These are phyloP conservation scores for Backusella tarrabulga DNA, from an alignment of 192 early-diverging fungal genomes.

Conservation along the genomic window DNA sequence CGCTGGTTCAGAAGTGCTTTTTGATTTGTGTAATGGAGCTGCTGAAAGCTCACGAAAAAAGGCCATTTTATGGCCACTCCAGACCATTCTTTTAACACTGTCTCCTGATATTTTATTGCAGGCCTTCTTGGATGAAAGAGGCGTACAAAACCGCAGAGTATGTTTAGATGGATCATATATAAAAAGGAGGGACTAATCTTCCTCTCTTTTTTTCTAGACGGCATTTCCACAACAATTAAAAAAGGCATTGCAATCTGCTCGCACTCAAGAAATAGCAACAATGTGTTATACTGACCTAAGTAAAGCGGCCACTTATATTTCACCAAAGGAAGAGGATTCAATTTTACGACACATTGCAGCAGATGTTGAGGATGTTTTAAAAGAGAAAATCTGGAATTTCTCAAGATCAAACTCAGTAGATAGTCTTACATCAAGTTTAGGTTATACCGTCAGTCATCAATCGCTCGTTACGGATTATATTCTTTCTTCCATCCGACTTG, in stretches of 20 bases:
- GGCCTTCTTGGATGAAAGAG: slow-evolving; percentile 51
- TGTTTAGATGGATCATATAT: background rate
- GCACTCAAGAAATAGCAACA: slow-evolving; percentile 58
- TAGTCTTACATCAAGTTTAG: slow-evolving; percentile 7
- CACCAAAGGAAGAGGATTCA: slow-evolving; percentile 52
- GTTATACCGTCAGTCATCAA: slow-evolving; percentile 68
- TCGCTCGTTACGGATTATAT: slow-evolving; percentile 67
- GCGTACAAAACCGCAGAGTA: slow-evolving; percentile 27
- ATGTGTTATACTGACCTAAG: slow-evolving; percentile 72
- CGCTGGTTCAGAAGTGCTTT: slow-evolving; percentile 69
- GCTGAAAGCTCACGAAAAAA: slow-evolving; percentile 56
- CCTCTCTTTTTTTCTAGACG: background rate
- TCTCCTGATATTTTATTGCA: slow-evolving; percentile 77
- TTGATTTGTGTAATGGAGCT: slow-evolving; percentile 64
- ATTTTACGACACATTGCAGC: slow-evolving; percentile 59
- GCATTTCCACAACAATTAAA: slow-evolving; percentile 29
- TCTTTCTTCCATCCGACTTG: slow-evolving; percentile 64
- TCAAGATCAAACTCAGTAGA: background rate
- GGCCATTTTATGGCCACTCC: slow-evolving; percentile 80
- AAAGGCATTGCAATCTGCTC: slow-evolving; percentile 48
- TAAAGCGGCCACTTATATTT: slow-evolving; percentile 66
- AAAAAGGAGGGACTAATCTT: background rate
- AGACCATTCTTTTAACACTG: slow-evolving; percentile 77
- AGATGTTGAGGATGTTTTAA: slow-evolving; percentile 69
- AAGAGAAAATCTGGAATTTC: slow-evolving; percentile 41